Evolutionary conservation across 2,329 filamentous ascomycete species (phyloP).

Genomic region (Sporothrix inflata): DNA sequence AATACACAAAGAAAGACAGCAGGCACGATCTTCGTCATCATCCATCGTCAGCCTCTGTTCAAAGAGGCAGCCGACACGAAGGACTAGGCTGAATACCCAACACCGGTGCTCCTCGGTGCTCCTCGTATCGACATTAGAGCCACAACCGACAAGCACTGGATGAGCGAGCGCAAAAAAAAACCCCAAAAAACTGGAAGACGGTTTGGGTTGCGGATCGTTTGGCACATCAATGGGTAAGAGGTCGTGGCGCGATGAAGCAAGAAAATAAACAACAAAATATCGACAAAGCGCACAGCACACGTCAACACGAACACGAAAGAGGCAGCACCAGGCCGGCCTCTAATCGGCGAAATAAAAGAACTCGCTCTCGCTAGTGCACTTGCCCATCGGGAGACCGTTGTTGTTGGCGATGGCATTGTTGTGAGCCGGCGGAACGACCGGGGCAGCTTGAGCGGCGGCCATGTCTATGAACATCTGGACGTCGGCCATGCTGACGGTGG

Average conservation of each 20-base stretch:
- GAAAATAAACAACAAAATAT: background rate
- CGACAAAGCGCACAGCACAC: too few relatives aligned
- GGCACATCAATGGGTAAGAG: background rate
- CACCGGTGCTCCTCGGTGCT: too few relatives aligned
- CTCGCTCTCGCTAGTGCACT: background rate
- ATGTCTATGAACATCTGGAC: constrained; percentile 8
- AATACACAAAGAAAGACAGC: background rate
- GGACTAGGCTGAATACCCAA: background rate
- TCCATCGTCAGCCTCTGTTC: background rate
- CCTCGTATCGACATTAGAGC: background rate
- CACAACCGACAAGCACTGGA: too few relatives aligned
- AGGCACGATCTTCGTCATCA: background rate
- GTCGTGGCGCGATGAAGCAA: background rate
- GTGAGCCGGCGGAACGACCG: background rate
- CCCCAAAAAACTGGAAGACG: too few relatives aligned
- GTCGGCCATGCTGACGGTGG: background rate
- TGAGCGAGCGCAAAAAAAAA: too few relatives aligned
- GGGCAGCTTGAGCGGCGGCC: background rate
- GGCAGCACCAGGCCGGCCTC: constrained; percentile 17
- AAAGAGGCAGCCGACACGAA: background rate
- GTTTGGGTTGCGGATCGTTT: too few relatives aligned
- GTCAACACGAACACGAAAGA: background rate
- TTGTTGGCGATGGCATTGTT: background rate
- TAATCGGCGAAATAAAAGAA: constrained; percentile 10
- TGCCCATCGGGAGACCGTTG: background rate